Conservation (phyloP, 331 rosid genomes). For the Prunus yedoensis region DNA sequence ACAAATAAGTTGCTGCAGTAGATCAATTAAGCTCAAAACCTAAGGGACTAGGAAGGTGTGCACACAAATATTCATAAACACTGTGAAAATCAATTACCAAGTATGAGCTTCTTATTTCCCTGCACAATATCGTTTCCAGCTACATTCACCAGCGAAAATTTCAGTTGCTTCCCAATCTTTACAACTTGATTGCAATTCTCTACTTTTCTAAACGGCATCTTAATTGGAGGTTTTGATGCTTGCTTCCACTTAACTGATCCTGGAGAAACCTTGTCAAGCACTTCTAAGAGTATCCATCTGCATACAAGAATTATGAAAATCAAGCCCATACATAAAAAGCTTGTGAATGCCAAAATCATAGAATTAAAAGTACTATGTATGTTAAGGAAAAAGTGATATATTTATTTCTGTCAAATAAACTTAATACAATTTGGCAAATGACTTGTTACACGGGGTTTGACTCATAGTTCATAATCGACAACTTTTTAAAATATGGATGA, state of each 20-base stretch:
- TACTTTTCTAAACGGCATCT: slow-evolving; percentile 86
- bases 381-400: background rate
- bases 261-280: slow-evolving; percentile 75
- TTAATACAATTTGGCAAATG: background rate
- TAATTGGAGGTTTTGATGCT: slow-evolving; percentile 83
- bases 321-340: slow-evolving; percentile 6
- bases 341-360: background rate
- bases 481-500: slow-evolving; percentile 12
- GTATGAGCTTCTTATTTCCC: slow-evolving; percentile 92
- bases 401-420: background rate
- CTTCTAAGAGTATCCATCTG: slow-evolving; percentile 84
- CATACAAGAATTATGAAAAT: slow-evolving; percentile 14
- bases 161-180: slow-evolving; percentile 59
- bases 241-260: slow-evolving; percentile 82
- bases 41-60: background rate
- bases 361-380: background rate
- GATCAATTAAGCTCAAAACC: background rate
- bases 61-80: background rate
- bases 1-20: background rate
- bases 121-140: slow-evolving; percentile 89
- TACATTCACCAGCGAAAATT: slow-evolving; percentile 75
- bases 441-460: background rate
- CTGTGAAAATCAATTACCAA: slow-evolving; percentile 58
- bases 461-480: background rate
- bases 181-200: slow-evolving; percentile 91